phyloP scores from a whole-genome alignment of 2,329 filamentous ascomycete genomes.

The Xylaria sp. region DNA sequence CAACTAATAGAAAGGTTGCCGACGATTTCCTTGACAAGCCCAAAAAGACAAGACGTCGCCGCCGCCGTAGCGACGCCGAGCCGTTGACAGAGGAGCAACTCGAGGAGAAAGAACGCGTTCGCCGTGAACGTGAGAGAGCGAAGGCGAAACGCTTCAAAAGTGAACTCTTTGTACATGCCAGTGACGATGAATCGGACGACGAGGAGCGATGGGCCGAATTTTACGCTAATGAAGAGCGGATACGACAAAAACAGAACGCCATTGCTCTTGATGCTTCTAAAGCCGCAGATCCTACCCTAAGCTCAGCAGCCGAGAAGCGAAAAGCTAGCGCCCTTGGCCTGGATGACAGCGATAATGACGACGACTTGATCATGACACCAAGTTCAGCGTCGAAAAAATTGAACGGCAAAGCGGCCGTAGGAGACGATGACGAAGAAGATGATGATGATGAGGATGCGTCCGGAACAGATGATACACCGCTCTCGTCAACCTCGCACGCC shows the following conservation, averaged over 20 bases:
- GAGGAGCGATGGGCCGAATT: conserved; percentile 73
- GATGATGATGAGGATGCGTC: conserved; percentile 44
- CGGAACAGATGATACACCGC: conserved; percentile 53
- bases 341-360: conserved; percentile 50
- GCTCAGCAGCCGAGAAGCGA: conserved; percentile 49
- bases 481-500: conserved; percentile 54
- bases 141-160: conserved; percentile 86
- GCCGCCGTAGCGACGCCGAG: conserved; percentile 59
- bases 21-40: conserved; percentile 65
- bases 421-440: conserved; percentile 36
- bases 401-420: conserved; percentile 6
- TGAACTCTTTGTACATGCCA: conserved; percentile 80
- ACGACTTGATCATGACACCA: conserved; percentile 44
- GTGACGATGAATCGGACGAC: conserved; percentile 89
- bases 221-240: conserved; percentile 77
- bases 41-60: conserved; percentile 70
- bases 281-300: conserved; percentile 17
- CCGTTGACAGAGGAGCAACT: conserved; percentile 71
- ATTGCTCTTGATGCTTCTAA: conserved; percentile 45
- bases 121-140: conserved; percentile 77
- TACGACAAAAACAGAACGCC: conserved; percentile 65
- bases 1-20: conserved; percentile 65
- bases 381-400: conserved; percentile 34
- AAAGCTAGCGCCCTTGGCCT: conserved; percentile 34
- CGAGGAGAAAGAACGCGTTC: conserved; percentile 69